Percentiles rank a stretch among this genome's conserved stretches.
These are phyloP conservation scores for Aspergillus latus DNA, from an alignment of 2,329 filamentous ascomycete species.

Conservation along the genomic window DNA sequence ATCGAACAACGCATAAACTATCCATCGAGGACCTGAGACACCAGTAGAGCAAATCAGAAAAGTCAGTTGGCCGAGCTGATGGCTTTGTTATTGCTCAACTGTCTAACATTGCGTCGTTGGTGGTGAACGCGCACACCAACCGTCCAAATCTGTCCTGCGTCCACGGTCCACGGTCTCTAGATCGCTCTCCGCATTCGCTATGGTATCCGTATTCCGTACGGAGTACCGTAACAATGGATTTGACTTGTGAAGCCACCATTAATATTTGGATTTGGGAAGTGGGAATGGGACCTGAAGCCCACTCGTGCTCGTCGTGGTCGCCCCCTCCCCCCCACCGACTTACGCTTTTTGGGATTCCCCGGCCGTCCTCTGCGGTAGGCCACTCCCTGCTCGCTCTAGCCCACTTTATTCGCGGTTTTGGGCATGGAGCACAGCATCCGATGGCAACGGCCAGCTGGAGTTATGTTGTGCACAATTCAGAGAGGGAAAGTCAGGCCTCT, in stretches of 20 bases:
- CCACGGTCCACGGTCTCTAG: conserved; percentile 1
- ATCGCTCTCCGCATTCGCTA: conserved; percentile 18
- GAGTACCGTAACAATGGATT: conserved; percentile 15
- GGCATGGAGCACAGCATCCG: not conserved
- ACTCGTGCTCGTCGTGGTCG: conserved; percentile 25
- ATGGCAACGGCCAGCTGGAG: not conserved
- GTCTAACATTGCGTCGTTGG: not conserved
- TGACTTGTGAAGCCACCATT: conserved; percentile 14
- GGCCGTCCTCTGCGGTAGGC: conserved; percentile 20
- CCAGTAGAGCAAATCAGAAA: not conserved
- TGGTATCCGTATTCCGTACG: conserved; percentile 12
- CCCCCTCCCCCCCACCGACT: conserved; percentile 19
- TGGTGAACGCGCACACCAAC: not conserved
- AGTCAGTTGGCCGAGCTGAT: too few relatives aligned
- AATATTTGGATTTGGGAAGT: conserved; percentile 16
- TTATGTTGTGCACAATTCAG: not conserved
- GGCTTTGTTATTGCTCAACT: not conserved
- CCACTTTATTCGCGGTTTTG: conserved; percentile 15
- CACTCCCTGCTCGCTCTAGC: conserved; percentile 10
- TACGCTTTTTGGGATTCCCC: conserved; percentile 20
- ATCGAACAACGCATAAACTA: not conserved
- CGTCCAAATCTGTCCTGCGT: not conserved
- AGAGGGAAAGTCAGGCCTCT: too few relatives aligned
- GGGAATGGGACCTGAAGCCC: conserved; percentile 1
- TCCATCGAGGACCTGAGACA: not conserved